Conservation (phyloP, 1,139 yeast species). For the Blastobotrys illinoisensis region DNA sequence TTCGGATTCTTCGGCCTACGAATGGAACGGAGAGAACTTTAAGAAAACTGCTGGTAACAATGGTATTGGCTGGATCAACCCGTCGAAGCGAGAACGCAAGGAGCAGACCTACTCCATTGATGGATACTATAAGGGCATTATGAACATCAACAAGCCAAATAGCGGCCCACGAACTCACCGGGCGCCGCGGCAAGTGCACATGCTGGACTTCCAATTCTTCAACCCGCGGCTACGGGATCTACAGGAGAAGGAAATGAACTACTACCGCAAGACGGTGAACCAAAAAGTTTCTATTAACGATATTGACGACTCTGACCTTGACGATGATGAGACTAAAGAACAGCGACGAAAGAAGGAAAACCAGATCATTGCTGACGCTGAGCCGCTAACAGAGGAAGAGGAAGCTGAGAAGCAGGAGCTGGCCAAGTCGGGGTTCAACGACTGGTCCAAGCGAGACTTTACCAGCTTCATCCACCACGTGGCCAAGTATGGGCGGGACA, state of each 20-base stretch:
- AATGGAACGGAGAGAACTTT: slow-evolving; percentile 95
- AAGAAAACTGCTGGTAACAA: slow-evolving; percentile 50
- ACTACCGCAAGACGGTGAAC: slow-evolving; percentile 63
- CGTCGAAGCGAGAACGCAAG: slow-evolving; percentile 81
- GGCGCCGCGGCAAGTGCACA: slow-evolving; percentile 46
- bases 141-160: slow-evolving; percentile 32
- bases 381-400: slow-evolving; percentile 78
- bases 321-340: slow-evolving; percentile 51
- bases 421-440: slow-evolving; percentile 60
- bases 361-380: slow-evolving; percentile 49
- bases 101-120: slow-evolving; percentile 87
- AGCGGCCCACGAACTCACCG: slow-evolving; percentile 45
- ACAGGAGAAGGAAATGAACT: slow-evolving; percentile 72
- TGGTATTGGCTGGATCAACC: slow-evolving; percentile 69
- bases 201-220: slow-evolving; percentile 86
- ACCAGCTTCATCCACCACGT: slow-evolving; percentile 77
- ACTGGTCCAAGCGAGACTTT: slow-evolving; percentile 90
- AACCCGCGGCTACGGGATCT: slow-evolving; percentile 59
- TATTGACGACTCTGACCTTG: slow-evolving; percentile 31
- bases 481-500: slow-evolving; percentile 74
- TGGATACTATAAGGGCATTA: slow-evolving; percentile 78
- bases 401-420: slow-evolving; percentile 54
- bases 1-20: slow-evolving; percentile 79
- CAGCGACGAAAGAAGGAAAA: slow-evolving; percentile 57
- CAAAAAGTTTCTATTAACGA: slow-evolving; percentile 54